Conservation (phyloP, 2,329 filamentous ascomycete species). For the Clarireedia paspali region DNA sequence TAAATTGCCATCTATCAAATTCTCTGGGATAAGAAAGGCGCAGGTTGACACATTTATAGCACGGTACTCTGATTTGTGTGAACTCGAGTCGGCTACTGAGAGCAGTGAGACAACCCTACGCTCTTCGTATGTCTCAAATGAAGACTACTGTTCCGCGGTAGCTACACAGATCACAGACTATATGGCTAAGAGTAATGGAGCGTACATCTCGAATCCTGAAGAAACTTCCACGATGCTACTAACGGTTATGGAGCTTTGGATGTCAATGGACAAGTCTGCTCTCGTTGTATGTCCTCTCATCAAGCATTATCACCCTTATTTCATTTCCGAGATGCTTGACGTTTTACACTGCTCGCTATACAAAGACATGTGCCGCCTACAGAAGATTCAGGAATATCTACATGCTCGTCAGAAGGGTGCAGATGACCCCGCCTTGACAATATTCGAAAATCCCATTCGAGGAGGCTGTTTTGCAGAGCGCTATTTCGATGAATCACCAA, state of each 20-base stretch:
- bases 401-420: conserved; percentile 27
- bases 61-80: too few relatives aligned
- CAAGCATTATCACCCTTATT: conserved; percentile 41
- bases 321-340: conserved; percentile 44
- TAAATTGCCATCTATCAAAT: not conserved
- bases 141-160: conserved; percentile 14
- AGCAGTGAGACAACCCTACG: too few relatives aligned
- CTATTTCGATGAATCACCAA: conserved; percentile 21
- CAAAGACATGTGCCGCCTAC: conserved; percentile 43
- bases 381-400: conserved; percentile 43
- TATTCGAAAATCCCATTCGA: conserved; percentile 37
- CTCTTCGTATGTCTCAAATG: too few relatives aligned
- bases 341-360: conserved; percentile 42
- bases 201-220: conserved; percentile 39
- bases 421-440: conserved; percentile 27
- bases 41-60: too few relatives aligned
- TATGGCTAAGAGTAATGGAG: conserved; percentile 25
- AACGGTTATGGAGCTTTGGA: conserved; percentile 50
- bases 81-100: too few relatives aligned
- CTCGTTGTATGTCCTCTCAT: conserved; percentile 39
- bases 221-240: conserved; percentile 46
- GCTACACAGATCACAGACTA: conserved; percentile 32
- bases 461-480: conserved; percentile 31
- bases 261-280: conserved; percentile 43
- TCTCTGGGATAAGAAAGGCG: conserved; percentile 1